phyloP scores from a whole-genome alignment of 495 filamentous ascomycete genomes.

The Xylaria curta region DNA sequence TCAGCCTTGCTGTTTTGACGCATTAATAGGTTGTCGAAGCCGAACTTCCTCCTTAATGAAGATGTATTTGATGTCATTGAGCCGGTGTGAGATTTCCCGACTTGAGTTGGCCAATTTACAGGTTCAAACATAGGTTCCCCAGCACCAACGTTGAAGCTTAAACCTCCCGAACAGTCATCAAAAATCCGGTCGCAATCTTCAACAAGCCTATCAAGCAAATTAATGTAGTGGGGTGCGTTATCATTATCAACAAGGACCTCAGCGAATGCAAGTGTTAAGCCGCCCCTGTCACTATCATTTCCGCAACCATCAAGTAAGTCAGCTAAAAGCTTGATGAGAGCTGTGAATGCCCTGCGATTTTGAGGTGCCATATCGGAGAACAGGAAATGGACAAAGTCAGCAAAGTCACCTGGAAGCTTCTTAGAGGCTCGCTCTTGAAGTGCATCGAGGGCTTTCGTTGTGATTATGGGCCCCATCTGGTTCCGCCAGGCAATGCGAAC shows the following conservation, averaged over 20 bases:
- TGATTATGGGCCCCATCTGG: constrained; percentile 83
- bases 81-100: constrained; percentile 54
- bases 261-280: constrained; percentile 87
- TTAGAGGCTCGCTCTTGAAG: constrained; percentile 79
- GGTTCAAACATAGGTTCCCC: constrained; percentile 50
- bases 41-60: constrained; percentile 82
- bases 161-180: constrained; percentile 62
- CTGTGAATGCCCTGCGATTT: constrained; percentile 86
- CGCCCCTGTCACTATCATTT: constrained; percentile 91
- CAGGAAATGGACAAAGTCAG: constrained; percentile 78
- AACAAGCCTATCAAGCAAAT: constrained; percentile 87
- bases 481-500: constrained; percentile 86
- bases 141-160: constrained; percentile 47
- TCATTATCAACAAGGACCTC: constrained; percentile 83
- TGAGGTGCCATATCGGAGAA: constrained; percentile 86
- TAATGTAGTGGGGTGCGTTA: constrained; percentile 82
- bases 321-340: constrained; percentile 82
- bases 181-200: constrained; percentile 92
- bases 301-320: constrained; percentile 93
- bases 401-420: constrained; percentile 78
- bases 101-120: constrained; percentile 51
- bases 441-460: constrained; percentile 64
- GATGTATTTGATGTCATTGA: constrained; percentile 72
- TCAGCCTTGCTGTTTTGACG: constrained; percentile 79
- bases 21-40: constrained; percentile 69